Conservation (phyloP, 2,329 filamentous ascomycete genomes). For the Colletotrichum paranaense region DNA sequence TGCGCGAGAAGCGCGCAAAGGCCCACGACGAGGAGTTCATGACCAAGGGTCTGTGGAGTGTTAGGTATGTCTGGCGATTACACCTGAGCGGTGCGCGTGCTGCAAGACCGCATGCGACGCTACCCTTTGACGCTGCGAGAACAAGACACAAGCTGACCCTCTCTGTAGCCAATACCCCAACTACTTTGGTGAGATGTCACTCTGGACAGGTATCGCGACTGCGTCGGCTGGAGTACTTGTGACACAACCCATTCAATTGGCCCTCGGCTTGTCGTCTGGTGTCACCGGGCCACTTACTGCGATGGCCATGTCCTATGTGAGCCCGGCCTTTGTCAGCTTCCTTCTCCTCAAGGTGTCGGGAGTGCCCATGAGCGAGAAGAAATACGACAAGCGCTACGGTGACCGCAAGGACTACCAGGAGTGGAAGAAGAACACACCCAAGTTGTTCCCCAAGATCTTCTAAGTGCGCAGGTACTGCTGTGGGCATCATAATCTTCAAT, state of each 20-base stretch:
- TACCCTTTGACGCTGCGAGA: background rate
- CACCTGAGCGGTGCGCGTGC: background rate
- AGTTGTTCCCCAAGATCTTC: slow-evolving; percentile 71
- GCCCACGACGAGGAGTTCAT: slow-evolving; percentile 75
- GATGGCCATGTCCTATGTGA: slow-evolving; percentile 62
- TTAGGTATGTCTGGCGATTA: slow-evolving; percentile 51
- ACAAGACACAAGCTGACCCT: background rate
- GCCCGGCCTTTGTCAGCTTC: slow-evolving; percentile 73
- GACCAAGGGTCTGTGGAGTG: slow-evolving; percentile 70
- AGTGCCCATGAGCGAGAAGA: slow-evolving; percentile 74
- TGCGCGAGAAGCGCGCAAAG: slow-evolving; percentile 70
- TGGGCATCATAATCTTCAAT: background rate
- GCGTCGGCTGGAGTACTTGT: slow-evolving; percentile 67
- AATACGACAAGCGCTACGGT: slow-evolving; percentile 75
- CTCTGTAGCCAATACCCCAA: slow-evolving; percentile 69
- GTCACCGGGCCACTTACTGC: slow-evolving; percentile 43
- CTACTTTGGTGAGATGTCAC: slow-evolving; percentile 77
- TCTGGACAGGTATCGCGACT: slow-evolving; percentile 76
- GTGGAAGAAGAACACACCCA: slow-evolving; percentile 75
- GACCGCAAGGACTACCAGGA: slow-evolving; percentile 73
- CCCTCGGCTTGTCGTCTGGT: slow-evolving; percentile 65
- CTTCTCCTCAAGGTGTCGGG: slow-evolving; percentile 73
- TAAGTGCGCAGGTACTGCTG: slow-evolving; percentile 25
- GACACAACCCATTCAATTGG: slow-evolving; percentile 63
- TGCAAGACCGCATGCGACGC: background rate